Conservation (phyloP, 83 land plant species). For the Picea mariana region DNA sequence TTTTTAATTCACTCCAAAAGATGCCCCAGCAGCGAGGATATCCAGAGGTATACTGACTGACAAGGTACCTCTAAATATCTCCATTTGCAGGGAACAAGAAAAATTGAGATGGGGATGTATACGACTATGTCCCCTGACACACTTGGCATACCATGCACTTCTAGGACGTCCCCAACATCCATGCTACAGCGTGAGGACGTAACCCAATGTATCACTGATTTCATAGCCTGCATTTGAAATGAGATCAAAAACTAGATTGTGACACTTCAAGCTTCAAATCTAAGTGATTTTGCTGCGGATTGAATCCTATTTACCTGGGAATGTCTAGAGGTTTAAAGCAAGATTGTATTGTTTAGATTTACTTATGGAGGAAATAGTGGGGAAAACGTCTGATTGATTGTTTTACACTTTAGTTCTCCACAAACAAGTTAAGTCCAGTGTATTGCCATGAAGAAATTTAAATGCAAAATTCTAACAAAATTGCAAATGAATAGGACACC, state of each 20-base stretch:
- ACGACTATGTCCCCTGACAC: too few species aligned
- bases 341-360: background rate
- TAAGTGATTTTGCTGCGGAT: background rate
- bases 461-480: background rate
- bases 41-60: too few species aligned
- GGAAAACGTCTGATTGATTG: background rate
- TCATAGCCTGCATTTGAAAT: background rate
- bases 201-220: too few species aligned
- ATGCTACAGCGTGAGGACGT: too few species aligned
- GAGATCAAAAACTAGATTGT: background rate
- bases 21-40: too few species aligned
- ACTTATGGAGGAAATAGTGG: background rate
- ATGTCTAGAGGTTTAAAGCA: conserved; percentile 6
- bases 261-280: background rate
- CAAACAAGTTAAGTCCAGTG: background rate
- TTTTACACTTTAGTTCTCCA: background rate
- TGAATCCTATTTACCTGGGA: background rate
- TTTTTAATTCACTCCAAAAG: too few species aligned
- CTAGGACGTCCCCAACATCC: too few species aligned
- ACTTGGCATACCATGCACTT: too few species aligned
- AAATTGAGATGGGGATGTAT: too few species aligned
- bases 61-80: too few species aligned
- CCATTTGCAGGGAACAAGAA: too few species aligned
- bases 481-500: background rate
- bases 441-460: background rate